Evolutionary conservation across 2,329 filamentous ascomycete genomes (phyloP), one percentile per base, ranked within the genome.

Genomic region (Chaetothyriales sp.): DNA sequence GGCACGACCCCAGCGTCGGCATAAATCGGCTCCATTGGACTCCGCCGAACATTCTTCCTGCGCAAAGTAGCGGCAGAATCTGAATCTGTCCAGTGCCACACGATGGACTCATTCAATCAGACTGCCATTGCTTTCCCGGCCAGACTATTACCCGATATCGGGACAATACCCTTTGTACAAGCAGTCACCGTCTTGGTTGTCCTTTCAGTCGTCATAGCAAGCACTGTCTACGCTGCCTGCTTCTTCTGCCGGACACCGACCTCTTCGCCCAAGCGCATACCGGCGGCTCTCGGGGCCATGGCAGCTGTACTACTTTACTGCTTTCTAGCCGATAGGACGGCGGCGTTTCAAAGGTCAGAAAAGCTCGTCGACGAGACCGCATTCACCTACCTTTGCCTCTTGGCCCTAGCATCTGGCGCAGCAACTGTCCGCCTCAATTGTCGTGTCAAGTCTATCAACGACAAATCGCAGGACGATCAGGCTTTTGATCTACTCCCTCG

Each of bases 321-420:
- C 63, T 77, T 72, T 62, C 64, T 74, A 19, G 70, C 75, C 15
- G 79, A 82, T 60, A 70, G 78, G 18, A 77, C 75, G 1, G 71
- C 74, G 33, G 57, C 75, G 1, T 73, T 81, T 59, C 67, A 73
- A 51, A 80, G 80, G 60, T 62, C 66, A 2, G 69, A 74, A 10
- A 77, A 76, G 56, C 65, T 72, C 59, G 65, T 18, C 52, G 54
- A 44, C 56, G 55, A 48, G 37, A 44, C 40, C 8, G 43, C 51
- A 18, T 60, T 58, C 45, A 48, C 49, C 2, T 45, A 44, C 54
- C 47, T 59, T 2, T 47, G 59, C 10, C 62, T 67, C 22, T 22
- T 66, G 19, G 46, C 54, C 1, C 18, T 66, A 2, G 62, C 62
- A 18, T 25, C 47, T n/a, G 57, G 57, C 7, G 19, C 55, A 8